Base-by-base conservation (phyloP, 1,139 yeast species). In the Suhomyces panamericanus region DNA sequence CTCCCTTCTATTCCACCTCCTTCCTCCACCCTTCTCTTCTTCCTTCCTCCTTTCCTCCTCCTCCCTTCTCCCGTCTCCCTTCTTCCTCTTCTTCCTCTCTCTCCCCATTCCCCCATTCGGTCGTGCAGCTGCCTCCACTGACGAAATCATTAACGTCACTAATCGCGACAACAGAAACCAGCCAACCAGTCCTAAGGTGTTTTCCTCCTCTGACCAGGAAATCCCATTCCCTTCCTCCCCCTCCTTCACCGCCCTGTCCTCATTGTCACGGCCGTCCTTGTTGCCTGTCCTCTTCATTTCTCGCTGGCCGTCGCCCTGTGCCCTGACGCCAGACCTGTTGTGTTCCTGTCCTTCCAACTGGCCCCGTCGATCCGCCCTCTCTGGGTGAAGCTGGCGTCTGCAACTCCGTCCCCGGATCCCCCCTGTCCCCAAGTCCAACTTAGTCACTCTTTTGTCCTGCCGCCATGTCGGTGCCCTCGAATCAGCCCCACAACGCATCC, bases 361-460 rank as follows among this genome's bases (percentile, higher is more conserved):
- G 11, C 14, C 24, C 35, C 35, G 20, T 14, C 27, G 36, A 26
- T 26, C 29, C 29, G 29, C 29, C 29, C 24, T 20, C 24, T 6
- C 24, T 20, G 24, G 24, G 24, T 20, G 24, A 20, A 20, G 24
- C 24, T 14, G 15, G 37, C 14, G 37, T 34, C 13, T 26, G 24
- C 17, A n/a, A 34, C 10, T 26, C 30, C 9, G 30, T 28, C 26
- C 15, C 28, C 14, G 17, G n/a, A n/a, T 20, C 35, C 32, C 16
- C 13, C 13, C 33, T 3, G n/a, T 14, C 30, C 11, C 36, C 13
- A 46, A 40, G 11, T 46, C 49, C 49, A 46, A 46, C 49, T 43
- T 43, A 43, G 49, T 46, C 49, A 40, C 45, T 46, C 49, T 36
- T 46, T 46, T 44, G 28, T 30, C 28, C 31, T 30, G 32, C 27